A percentile compares a stretch with the other conserved stretches of the same genome.
Conservation (phyloP, 1,139 yeast genomes). For the Geotrichum europaeum region DNA sequence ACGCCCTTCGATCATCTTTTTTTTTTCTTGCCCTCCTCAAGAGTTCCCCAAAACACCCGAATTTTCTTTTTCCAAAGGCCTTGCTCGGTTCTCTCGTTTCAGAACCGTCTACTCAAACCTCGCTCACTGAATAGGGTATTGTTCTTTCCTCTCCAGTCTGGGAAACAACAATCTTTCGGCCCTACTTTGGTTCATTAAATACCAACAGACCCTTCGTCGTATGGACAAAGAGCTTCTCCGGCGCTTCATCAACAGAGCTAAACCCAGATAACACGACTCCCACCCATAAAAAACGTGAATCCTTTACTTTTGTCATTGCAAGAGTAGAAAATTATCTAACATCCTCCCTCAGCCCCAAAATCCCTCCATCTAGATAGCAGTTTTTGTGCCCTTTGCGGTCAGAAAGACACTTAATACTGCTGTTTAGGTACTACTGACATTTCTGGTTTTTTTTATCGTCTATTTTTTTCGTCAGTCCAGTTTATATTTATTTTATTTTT, state of each 20-base stretch:
- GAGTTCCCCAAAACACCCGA: background rate
- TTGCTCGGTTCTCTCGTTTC: background rate
- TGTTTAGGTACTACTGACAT: constrained; percentile 15
- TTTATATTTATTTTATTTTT: background rate
- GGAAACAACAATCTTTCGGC: constrained; percentile 25
- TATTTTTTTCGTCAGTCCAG: background rate
- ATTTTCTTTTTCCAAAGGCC: background rate
- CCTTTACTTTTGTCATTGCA: constrained; percentile 13
- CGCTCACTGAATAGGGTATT: constrained; percentile 22
- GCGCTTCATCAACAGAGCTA: constrained; percentile 39
- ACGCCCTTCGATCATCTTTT: background rate
- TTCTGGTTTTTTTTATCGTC: background rate
- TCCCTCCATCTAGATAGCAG: constrained; percentile 17
- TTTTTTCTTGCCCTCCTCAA: background rate
- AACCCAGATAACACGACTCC: constrained; percentile 37
- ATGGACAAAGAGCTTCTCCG: constrained; percentile 38
- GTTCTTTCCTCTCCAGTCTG: constrained; percentile 27
- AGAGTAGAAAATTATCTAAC: constrained; percentile 6
- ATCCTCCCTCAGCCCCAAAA: background rate
- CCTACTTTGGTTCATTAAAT: constrained; percentile 22
- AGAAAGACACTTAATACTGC: constrained; percentile 18
- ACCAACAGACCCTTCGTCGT: constrained; percentile 26
- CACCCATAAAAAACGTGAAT: constrained; percentile 48
- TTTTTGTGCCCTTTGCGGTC: constrained; percentile 19
- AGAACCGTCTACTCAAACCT: constrained; percentile 5